phyloP scores from a whole-genome alignment of 2,329 filamentous ascomycete species.

The Fusarium hostae region DNA sequence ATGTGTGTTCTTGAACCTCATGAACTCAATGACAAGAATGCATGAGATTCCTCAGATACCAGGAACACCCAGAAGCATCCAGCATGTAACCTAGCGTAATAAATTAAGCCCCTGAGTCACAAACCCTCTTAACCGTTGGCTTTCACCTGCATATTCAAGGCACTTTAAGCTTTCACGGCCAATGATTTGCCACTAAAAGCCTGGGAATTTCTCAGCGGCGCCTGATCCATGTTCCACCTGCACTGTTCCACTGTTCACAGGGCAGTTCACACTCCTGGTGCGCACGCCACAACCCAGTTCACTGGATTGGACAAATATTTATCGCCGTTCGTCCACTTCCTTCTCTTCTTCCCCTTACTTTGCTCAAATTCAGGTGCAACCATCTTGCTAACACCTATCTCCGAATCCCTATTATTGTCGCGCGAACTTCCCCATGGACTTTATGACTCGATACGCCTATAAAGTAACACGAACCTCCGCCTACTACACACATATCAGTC shows the following conservation, averaged over 20 bases:
- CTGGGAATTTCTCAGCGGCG: constrained; percentile 37
- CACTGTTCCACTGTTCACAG: constrained; percentile 24
- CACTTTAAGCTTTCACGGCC: constrained; percentile 19
- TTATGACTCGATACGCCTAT: constrained; percentile 40
- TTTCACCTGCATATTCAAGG: constrained; percentile 8
- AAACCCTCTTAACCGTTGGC: constrained; percentile 10
- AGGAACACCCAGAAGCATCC: not conserved
- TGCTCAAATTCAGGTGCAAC: constrained; percentile 30
- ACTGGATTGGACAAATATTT: constrained; percentile 39
- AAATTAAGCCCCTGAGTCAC: constrained; percentile 2
- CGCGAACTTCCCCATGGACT: constrained; percentile 41
- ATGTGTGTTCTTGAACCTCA: constrained; percentile 3
- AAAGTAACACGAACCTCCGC: constrained; percentile 32
- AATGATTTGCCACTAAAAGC: constrained; percentile 34
- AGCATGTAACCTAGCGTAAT: not conserved
- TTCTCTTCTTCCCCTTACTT: not conserved
- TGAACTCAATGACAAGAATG: constrained; percentile 6
- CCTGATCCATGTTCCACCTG: constrained; percentile 12
- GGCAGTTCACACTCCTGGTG: constrained; percentile 28
- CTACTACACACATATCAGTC: constrained; percentile 36
- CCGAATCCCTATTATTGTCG: constrained; percentile 1
- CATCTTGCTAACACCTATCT: constrained; percentile 28
- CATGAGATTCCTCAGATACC: not conserved
- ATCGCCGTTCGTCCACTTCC: constrained; percentile 25
- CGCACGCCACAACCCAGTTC: constrained; percentile 40